phyloP scores from a whole-genome alignment of 768 basidiomycete species.

The Suillus spraguei region DNA sequence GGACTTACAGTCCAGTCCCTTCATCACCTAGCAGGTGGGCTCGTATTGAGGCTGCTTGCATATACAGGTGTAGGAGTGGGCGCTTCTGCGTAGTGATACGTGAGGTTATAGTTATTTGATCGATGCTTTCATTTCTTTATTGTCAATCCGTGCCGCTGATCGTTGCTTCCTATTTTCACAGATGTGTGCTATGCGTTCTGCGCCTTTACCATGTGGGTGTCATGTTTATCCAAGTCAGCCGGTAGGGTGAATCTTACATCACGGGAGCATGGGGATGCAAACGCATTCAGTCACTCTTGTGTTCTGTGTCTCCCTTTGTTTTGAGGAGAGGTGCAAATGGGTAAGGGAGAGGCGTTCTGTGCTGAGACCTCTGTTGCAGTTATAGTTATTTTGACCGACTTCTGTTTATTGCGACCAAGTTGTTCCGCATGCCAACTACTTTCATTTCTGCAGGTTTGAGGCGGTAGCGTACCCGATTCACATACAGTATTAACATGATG shows the following conservation, averaged over 20 bases:
- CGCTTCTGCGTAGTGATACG: slow-evolving; percentile 36
- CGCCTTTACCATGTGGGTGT: slow-evolving; percentile 9
- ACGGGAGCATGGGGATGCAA: slow-evolving; percentile 27
- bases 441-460: not conserved
- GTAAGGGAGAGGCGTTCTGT: slow-evolving; percentile 18
- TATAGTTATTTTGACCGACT: slow-evolving; percentile 37
- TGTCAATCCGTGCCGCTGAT: not conserved
- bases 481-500: not conserved
- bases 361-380: slow-evolving; percentile 25
- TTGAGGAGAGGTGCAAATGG: slow-evolving; percentile 30
- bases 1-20: slow-evolving; percentile 37
- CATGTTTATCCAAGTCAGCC: slow-evolving; percentile 12
- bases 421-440: not conserved
- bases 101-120: slow-evolving; percentile 42
- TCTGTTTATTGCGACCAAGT: not conserved
- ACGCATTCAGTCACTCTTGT: slow-evolving; percentile 27
- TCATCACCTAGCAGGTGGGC: slow-evolving; percentile 35
- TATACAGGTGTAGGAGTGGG: slow-evolving; percentile 36
- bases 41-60: slow-evolving; percentile 38
- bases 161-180: slow-evolving; percentile 11
- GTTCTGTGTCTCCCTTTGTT: slow-evolving; percentile 26
- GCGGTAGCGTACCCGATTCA: not conserved
- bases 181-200: not conserved
- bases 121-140: slow-evolving; percentile 7
- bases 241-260: slow-evolving; percentile 31